Evolutionary conservation across 148 eudicot species (phyloP).

Genomic region (Vaccinium darrowii): DNA sequence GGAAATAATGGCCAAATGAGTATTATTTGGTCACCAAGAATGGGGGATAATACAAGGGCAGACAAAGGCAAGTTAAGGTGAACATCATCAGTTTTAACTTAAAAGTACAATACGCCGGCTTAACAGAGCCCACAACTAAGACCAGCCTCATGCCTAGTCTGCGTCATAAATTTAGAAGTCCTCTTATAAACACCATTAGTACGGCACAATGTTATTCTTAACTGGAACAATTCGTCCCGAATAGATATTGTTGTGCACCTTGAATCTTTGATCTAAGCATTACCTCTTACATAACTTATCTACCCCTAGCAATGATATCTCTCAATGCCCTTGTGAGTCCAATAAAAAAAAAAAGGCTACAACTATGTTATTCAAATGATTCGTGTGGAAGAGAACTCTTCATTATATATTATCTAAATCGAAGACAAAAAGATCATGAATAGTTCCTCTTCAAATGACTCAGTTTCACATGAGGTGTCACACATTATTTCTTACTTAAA

Average conservation of each 20-base stretch:
- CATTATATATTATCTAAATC: background rate
- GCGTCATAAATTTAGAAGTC: background rate
- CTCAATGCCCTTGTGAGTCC: background rate
- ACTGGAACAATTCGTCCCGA: background rate
- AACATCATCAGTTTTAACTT: background rate
- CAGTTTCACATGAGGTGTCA: background rate
- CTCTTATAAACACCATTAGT: background rate
- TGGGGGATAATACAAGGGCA: background rate
- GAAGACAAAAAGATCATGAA: background rate
- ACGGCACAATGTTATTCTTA: background rate
- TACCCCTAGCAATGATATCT: background rate
- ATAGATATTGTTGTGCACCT: background rate
- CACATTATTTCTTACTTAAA: constrained; percentile 1
- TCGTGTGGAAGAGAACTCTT: background rate
- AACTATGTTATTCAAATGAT: background rate
- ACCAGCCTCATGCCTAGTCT: background rate
- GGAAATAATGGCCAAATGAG: background rate
- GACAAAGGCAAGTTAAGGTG: background rate
- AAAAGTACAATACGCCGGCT: background rate
- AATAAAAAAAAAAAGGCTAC: background rate
- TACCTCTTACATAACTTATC: background rate
- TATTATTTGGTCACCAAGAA: background rate
- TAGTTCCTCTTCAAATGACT: background rate
- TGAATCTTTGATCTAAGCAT: background rate
- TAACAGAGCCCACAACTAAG: background rate